These are phyloP conservation scores for Ceratobasidium sp. DNA, from an alignment of 1,284 basidiomycete genomes.

Conservation along the genomic window DNA sequence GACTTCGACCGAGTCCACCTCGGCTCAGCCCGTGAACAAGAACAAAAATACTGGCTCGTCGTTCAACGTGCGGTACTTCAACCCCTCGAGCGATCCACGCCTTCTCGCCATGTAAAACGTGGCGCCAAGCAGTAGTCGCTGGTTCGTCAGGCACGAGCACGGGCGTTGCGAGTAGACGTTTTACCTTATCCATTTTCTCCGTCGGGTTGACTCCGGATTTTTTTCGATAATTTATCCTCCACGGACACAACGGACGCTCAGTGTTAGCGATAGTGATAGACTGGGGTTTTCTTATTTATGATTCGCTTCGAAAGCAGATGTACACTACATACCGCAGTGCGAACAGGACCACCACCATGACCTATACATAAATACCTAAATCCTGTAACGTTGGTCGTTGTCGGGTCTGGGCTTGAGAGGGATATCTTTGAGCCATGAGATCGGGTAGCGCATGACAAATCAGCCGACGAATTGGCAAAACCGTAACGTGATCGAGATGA, in stretches of 20 bases:
- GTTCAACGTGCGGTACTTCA: conserved; percentile 37
- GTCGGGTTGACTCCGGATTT: conserved; percentile 19
- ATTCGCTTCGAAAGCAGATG: conserved; percentile 39
- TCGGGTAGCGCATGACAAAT: neutral
- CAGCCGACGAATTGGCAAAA: neutral
- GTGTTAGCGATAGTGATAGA: conserved; percentile 36
- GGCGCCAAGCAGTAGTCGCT: neutral
- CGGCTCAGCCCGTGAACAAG: conserved; percentile 1
- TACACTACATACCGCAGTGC: neutral
- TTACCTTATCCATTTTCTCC: neutral
- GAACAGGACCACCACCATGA: neutral
- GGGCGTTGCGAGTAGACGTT: conserved; percentile 28
- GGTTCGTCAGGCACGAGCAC: conserved; percentile 10
- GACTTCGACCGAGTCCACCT: conserved; percentile 21
- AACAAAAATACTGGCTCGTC: neutral
- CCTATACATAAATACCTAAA: neutral
- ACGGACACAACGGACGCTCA: conserved; percentile 38
- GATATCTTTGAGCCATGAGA: no score
- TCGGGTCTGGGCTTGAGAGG: no score
- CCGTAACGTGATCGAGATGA: neutral
- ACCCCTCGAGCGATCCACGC: conserved; percentile 39
- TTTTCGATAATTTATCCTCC: conserved; percentile 34
- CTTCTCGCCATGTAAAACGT: conserved; percentile 30
- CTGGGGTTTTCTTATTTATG: conserved; percentile 1
- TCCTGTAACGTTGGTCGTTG: neutral